These are phyloP conservation scores for Alternaria triticimaculans DNA, from an alignment of 2,329 filamentous ascomycete species.

Conservation along the genomic window DNA sequence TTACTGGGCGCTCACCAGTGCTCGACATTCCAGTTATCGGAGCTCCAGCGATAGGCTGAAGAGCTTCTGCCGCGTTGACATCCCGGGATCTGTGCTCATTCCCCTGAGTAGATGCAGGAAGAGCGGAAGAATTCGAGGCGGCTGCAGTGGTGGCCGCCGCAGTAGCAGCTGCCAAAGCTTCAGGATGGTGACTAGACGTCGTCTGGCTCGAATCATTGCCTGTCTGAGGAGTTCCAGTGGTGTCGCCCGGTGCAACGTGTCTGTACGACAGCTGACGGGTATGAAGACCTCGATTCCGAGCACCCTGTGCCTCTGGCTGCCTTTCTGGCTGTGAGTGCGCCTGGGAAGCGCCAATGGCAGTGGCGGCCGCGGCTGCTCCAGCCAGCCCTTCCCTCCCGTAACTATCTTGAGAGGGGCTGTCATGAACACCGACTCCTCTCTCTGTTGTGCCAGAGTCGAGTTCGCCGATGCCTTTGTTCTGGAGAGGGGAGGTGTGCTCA, in stretches of 20 bases:
- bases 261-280: constrained; percentile 7
- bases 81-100: constrained; percentile 26
- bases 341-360: constrained; percentile 31
- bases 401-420: constrained; percentile 15
- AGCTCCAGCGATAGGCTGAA: background rate
- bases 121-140: constrained; percentile 9
- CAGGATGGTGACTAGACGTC: constrained; percentile 22
- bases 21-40: background rate
- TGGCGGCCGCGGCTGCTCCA: constrained; percentile 35
- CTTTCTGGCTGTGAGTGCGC: constrained; percentile 7
- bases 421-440: constrained; percentile 16
- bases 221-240: background rate
- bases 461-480: constrained; percentile 5
- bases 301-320: constrained; percentile 10
- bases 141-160: constrained; percentile 23
- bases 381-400: constrained; percentile 38
- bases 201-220: background rate
- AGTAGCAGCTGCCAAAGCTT: constrained; percentile 24
- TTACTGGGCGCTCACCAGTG: constrained; percentile 22
- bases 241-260: background rate
- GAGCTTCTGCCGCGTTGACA: constrained; percentile 21
- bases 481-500: constrained; percentile 8
- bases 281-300: constrained; percentile 1
- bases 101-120: constrained; percentile 7
- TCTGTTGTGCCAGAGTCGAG: constrained; percentile 29